These are phyloP conservation scores for Millerozyma acaciae DNA, from an alignment of 805 yeast genomes.

Conservation along the genomic window DNA sequence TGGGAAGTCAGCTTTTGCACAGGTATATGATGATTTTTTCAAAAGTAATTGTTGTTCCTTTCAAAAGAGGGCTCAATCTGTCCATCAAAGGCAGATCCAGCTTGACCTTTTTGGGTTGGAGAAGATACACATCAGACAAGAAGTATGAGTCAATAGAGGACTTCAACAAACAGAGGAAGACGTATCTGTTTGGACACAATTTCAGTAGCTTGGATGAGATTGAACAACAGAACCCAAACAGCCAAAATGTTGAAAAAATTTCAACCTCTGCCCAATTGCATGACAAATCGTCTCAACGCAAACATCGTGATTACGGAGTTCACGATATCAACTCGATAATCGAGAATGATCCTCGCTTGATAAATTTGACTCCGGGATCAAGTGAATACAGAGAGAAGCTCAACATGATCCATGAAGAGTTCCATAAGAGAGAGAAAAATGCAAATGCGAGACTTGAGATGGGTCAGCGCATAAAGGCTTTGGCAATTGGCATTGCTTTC, in stretches of 20 bases:
- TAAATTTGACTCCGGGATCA: conserved; percentile 23
- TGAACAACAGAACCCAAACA: conserved; percentile 7
- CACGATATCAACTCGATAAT: conserved; percentile 19
- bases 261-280: conserved; percentile 2
- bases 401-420: conserved; percentile 24
- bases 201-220: conserved; percentile 16
- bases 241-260: background rate
- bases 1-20: too few species aligned
- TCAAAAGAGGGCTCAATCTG: too few species aligned
- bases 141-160: conserved; percentile 25
- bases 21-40: too few species aligned
- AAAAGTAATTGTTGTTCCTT: too few species aligned
- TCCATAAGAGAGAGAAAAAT: conserved; percentile 21
- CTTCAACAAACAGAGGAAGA: conserved; percentile 33
- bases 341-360: conserved; percentile 30
- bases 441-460: conserved; percentile 32
- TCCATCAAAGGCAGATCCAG: too few species aligned
- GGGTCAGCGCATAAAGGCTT: conserved; percentile 42
- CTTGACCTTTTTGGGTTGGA: too few species aligned
- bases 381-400: conserved; percentile 36
- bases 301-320: conserved; percentile 13
- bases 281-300: conserved; percentile 6
- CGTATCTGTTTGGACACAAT: conserved; percentile 24
- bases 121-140: conserved; percentile 6
- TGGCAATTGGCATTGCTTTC: conserved; percentile 38